A percentile compares a stretch with the other conserved stretches of the same genome.
phyloP scores from a whole-genome alignment of 78 protist species.

The Emiliania huxleyi region DNA sequence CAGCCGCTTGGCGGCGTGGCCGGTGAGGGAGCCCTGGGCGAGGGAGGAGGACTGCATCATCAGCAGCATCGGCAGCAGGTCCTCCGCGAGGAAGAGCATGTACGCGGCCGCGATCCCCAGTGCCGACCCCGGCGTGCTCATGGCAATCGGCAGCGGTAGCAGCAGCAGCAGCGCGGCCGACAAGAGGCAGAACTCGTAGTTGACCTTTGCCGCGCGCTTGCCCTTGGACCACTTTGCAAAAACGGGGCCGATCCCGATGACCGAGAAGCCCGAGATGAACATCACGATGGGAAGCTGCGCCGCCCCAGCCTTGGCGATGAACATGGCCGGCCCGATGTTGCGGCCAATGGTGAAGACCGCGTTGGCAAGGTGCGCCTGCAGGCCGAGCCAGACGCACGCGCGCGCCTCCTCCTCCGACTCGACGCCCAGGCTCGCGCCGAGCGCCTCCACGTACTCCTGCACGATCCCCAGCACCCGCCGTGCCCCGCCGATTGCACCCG shows the following conservation, averaged over 20 bases:
- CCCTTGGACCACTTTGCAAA: neutral
- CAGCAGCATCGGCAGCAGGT: neutral
- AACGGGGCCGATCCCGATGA: neutral
- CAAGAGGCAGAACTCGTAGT: neutral
- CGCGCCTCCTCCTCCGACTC: neutral
- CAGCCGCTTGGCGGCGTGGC: neutral
- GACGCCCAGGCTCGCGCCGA: neutral
- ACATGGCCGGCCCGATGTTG: neutral
- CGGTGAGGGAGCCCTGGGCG: neutral
- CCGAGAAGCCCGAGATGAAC: neutral
- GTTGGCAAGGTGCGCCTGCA: neutral
- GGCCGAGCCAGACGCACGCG: neutral
- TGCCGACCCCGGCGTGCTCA: neutral
- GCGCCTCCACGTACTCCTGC: neutral
- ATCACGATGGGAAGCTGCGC: neutral
- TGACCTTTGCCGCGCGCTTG: neutral
- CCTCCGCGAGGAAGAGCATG: neutral
- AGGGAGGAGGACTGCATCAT: slow-evolving; percentile 14
- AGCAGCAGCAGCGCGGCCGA: neutral
- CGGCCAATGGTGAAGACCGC: neutral
- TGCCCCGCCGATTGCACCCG: too few relatives aligned
- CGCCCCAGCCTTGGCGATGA: neutral
- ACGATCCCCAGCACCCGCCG: too few relatives aligned
- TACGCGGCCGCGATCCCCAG: neutral
- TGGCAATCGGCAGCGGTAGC: neutral